phyloP scores from a whole-genome alignment of 108 stramenopile genomes.

The Nitzschia sp. region DNA sequence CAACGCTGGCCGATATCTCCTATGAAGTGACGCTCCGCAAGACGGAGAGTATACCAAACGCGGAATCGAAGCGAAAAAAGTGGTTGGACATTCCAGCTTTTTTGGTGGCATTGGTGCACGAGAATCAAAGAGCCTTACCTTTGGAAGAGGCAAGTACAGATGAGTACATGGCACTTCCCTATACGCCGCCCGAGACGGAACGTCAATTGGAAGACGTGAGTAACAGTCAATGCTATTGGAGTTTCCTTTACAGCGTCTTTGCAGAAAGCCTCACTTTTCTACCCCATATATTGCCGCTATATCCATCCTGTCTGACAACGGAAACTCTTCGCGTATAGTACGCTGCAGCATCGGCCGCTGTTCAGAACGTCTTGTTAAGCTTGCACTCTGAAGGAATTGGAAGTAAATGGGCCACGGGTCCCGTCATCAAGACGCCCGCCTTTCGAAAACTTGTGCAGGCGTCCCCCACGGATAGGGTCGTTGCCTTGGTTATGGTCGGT shows the following conservation, averaged over 20 bases:
- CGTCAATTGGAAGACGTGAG: conserved; percentile 72
- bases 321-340: conserved; percentile 43
- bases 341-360: conserved; percentile 70
- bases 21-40: conserved; percentile 53
- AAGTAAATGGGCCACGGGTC: conserved; percentile 76
- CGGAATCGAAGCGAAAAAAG: conserved; percentile 62
- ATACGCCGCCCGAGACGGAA: conserved; percentile 53
- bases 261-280: no score
- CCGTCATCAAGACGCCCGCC: conserved; percentile 62
- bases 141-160: not conserved
- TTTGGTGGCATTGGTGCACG: conserved; percentile 57
- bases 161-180: conserved; percentile 49
- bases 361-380: conserved; percentile 68
- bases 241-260: not conserved
- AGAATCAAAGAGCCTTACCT: conserved; percentile 29
- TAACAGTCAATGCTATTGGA: not conserved
- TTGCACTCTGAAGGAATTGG: conserved; percentile 71
- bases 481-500: conserved; percentile 75
- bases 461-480: conserved; percentile 57
- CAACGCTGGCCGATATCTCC: conserved; percentile 59
- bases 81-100: conserved; percentile 74
- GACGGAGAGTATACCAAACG: conserved; percentile 16
- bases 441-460: conserved; percentile 66
- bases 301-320: not conserved
- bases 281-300: not conserved